A percentile compares a stretch with the other conserved stretches of the same genome.
phyloP scores from a whole-genome alignment of 495 filamentous ascomycete species.

The Evernia prunastri region DNA sequence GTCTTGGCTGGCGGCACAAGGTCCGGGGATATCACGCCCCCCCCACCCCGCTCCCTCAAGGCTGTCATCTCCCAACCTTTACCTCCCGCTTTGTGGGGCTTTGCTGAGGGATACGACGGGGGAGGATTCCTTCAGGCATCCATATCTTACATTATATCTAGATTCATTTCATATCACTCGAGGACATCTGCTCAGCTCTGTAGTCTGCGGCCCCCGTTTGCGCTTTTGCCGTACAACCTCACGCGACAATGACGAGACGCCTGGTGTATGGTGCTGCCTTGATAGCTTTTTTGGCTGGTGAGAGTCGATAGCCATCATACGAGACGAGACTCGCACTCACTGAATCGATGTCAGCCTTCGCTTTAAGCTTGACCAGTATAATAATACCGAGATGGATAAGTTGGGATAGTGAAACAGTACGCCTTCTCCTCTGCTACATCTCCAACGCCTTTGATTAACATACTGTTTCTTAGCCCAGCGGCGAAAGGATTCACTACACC shows the following conservation, averaged over 20 bases:
- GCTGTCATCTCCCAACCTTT: not conserved
- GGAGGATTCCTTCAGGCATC: not conserved
- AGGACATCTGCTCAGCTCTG: not conserved
- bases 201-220: not conserved
- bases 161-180: conserved; percentile 1
- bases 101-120: conserved; percentile 1
- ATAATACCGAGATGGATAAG: conserved; percentile 73
- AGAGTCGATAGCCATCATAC: conserved; percentile 26
- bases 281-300: conserved; percentile 55
- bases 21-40: not conserved
- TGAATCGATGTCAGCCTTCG: conserved; percentile 53
- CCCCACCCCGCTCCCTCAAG: too few species aligned
- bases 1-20: conserved; percentile 2
- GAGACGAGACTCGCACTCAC: not conserved
- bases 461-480: conserved; percentile 26
- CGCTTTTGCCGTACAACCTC: not conserved
- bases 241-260: conserved; percentile 41
- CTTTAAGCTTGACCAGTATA: conserved; percentile 68
- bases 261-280: conserved; percentile 53
- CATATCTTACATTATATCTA: not conserved
- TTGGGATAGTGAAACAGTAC: conserved; percentile 58
- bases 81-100: conserved; percentile 6
- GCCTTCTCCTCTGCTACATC: not conserved
- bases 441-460: conserved; percentile 2
- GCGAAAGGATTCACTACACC: conserved; percentile 53